Conservation (phyloP, 306 rosid species). For the Quercus engelmannii region DNA sequence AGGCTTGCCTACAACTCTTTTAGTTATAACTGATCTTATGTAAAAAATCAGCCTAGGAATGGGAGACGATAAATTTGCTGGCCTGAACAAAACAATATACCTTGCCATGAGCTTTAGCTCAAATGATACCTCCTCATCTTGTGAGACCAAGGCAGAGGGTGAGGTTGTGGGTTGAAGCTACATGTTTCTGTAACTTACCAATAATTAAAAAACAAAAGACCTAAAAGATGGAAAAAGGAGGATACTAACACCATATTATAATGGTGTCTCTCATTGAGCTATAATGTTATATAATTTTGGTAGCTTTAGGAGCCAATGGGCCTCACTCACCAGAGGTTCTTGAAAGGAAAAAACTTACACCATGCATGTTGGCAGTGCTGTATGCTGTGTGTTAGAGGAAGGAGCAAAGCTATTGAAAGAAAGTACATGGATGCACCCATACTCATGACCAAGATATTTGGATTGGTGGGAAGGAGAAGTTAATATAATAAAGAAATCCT, state of each 20-base stretch:
- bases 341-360: neutral
- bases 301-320: neutral
- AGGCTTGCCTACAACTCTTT: neutral
- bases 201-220: neutral
- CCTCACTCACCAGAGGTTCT: neutral
- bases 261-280: neutral
- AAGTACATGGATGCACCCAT: neutral
- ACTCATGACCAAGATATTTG: neutral
- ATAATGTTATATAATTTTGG: neutral
- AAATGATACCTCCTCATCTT: no score
- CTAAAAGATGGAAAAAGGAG: neutral
- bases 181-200: no score
- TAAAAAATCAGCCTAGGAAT: neutral
- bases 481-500: neutral
- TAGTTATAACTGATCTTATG: neutral
- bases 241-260: neutral
- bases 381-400: neutral
- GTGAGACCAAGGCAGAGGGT: no score
- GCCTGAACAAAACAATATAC: neutral
- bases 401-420: neutral
- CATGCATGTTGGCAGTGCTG: neutral
- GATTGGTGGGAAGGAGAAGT: neutral
- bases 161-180: no score
- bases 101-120: no score
- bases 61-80: neutral